Base-by-base conservation (phyloP, 176 grass and related monocot species). In the Phoenix dactylifera region DNA sequence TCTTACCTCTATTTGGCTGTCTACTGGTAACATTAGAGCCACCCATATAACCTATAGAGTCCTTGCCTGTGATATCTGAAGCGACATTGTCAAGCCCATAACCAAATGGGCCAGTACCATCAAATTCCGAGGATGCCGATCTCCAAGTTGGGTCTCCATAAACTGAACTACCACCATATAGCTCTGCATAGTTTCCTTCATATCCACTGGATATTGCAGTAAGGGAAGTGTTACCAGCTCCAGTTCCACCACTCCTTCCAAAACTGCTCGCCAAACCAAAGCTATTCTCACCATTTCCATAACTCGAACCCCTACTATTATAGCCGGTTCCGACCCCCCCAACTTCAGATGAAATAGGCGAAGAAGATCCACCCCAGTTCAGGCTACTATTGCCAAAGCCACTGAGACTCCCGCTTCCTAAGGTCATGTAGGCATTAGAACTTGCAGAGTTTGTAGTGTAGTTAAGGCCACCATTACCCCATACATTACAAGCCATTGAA, bases 401-500 rank as follows among this genome's bases (percentile, higher is more conserved):
- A 39, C 54, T 49, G 17, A 72, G 61, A 49, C 52, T 69, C 18
- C 72, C 68, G 74, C 62, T 81, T 73, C 76, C 73, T 68, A 68
- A 73, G 60, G 65, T 71, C 68, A 70, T 79, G 48, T 81, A 87
- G 54, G 83, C 81, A 77, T 75, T 96, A 16, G 78, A 61, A 70
- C 77, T 80, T 69, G 68, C 54, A 63, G 68, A 79, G 68, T 82
- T 90, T 24, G 52, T 72, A 3, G 65, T 60, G 61, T 86, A 80
- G 69, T 89, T 86, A 7, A 82, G 81, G 48, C 25, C 69, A 63
- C 74, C 73, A 74, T 82, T 87, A 23, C 80, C 75, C 86, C 86
- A 87, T 26, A 90, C 76, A 87, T 87, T 90, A 72, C 91, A 79
- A 62, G 74, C 57, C 70, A 81, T 66, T 78, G 81, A 85, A 52